Evolutionary conservation across 2,329 filamentous ascomycete species (phyloP).

Genomic region (Aspergillus sp.): DNA sequence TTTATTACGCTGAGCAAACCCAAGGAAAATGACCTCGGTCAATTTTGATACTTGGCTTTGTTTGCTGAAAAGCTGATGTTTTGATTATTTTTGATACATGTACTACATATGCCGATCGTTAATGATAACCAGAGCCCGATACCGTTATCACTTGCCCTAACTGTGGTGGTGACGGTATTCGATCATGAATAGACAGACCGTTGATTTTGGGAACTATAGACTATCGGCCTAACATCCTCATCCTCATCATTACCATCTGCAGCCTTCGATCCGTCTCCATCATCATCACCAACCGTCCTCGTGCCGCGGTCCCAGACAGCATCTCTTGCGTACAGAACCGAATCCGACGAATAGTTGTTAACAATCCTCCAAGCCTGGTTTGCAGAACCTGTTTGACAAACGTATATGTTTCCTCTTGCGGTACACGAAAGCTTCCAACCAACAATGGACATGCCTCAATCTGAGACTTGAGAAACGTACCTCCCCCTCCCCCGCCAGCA

Average conservation of each 20-base stretch:
- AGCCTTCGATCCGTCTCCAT: conserved; percentile 25
- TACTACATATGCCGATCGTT: too few relatives aligned
- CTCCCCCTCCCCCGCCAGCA: background rate
- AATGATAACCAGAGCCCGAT: too few relatives aligned
- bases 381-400: conserved; percentile 23
- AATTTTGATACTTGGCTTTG: too few relatives aligned
- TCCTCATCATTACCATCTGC: conserved; percentile 23
- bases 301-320: conserved; percentile 11
- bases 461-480: conserved; percentile 12
- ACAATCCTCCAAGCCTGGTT: conserved; percentile 20
- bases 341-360: conserved; percentile 21
- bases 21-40: too few relatives aligned
- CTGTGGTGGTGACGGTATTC: too few relatives aligned
- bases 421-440: conserved; percentile 20
- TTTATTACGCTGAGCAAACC: too few relatives aligned
- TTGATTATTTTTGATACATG: too few relatives aligned
- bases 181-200: too few relatives aligned
- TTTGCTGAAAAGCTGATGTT: too few relatives aligned
- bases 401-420: conserved; percentile 19
- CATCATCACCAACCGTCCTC: conserved; percentile 23
- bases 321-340: conserved; percentile 19
- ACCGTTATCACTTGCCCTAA: too few relatives aligned
- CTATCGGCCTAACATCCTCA: conserved; percentile 16
- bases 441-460: conserved; percentile 21
- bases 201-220: background rate